Conservation (phyloP, 768 basidiomycete species). For the Clitopilus passeckerianus region DNA sequence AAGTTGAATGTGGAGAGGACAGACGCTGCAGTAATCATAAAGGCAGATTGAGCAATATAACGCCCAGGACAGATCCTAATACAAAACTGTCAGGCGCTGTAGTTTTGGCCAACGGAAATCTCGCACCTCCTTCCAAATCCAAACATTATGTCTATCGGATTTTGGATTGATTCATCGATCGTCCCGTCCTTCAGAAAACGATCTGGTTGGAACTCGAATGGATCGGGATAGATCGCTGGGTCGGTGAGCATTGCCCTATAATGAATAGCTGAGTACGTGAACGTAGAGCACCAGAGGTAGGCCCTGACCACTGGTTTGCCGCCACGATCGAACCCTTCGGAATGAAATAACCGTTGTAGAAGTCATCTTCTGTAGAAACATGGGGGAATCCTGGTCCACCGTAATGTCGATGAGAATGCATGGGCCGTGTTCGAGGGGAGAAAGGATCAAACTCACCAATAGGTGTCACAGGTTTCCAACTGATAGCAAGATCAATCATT, state of each 20-base stretch:
- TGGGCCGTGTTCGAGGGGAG: too few relatives aligned
- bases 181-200: not conserved
- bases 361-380: too few relatives aligned
- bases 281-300: too few relatives aligned
- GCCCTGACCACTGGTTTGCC: not conserved
- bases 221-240: not conserved
- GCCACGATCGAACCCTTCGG: constrained; percentile 4
- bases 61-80: not conserved
- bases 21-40: not conserved
- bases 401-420: too few relatives aligned
- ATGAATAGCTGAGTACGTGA: too few relatives aligned
- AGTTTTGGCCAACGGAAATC: not conserved
- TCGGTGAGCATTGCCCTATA: not conserved
- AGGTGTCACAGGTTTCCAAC: not conserved
- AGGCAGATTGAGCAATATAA: not conserved
- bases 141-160: not conserved
- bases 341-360: constrained; percentile 2
- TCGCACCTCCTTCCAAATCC: not conserved
- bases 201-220: not conserved
- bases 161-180: not conserved
- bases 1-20: not conserved
- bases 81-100: not conserved
- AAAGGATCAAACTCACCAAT: not conserved
- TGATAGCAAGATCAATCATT: not conserved
- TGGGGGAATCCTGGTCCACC: too few relatives aligned